Base-by-base conservation (phyloP, 1,284 basidiomycete species). In the Grifola frondosa region DNA sequence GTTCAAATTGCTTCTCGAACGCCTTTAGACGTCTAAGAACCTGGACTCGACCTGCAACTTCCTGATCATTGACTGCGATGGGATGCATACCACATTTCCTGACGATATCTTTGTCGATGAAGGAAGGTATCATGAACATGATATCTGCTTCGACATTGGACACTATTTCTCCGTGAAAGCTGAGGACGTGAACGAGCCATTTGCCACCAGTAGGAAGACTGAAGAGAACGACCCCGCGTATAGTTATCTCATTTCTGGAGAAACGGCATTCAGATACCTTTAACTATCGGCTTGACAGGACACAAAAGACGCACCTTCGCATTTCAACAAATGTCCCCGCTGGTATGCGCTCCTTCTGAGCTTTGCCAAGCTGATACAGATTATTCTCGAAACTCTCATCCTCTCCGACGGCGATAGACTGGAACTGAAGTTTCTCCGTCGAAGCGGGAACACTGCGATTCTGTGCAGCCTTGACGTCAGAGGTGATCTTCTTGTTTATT, bases 311-410 rank as follows among this genome's bases (percentile, higher is more conserved):
- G 43, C 52, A 81, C 84, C 74, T 74, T 49, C 83, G 70, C 24
- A 81, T 57, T 52, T 86, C 83, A 21, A 86, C 66, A 40, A 83
- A 78, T 13, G 79, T 70, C 0, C 83, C 84, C 3, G 70, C 70
- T 30, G 40, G 37, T 12, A 58, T 37, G 5, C 37, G 34, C 32
- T 33, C 12, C 13, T 12, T 17, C 6, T 39, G 9, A 39, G n/a
- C n/a, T n/a, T n/a, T n/a, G n/a, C 15, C 30, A 34, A 31, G 10
- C 11, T 28, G 15, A 39, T 23, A 28, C 23, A 29, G 25, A 15
- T 12, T n/a, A 12, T 32, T 42, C 8, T 15, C 16, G 38, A 38
- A 16, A 23, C 26, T 22, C 12, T 39, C 46, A 10, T 16, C 34
- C 4, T 52, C 46, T n/a, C 17, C 16, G 13, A 21, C 25, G 5